These are phyloP conservation scores for Gossypium laxum DNA, from an alignment of 441 rosid species.

Conservation along the genomic window DNA sequence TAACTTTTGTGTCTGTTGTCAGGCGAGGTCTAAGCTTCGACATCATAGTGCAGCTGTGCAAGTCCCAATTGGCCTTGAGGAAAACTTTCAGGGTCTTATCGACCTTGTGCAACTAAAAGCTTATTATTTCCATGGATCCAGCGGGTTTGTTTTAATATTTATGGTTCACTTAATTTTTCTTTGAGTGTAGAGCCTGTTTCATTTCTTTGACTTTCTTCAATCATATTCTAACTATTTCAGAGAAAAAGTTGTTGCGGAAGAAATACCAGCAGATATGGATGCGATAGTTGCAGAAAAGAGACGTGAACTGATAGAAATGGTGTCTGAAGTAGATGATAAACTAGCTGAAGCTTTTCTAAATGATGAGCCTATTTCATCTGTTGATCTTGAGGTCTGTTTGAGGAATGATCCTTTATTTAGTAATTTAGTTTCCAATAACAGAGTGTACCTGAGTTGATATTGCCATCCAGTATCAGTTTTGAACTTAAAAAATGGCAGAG, in stretches of 20 bases:
- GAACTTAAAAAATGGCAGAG: background rate
- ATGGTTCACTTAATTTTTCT: slow-evolving; percentile 2
- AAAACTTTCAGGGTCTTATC: slow-evolving; percentile 70
- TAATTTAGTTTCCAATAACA: background rate
- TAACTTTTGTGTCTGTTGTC: slow-evolving; percentile 9
- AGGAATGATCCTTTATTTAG: background rate
- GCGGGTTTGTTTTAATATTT: slow-evolving; percentile 46
- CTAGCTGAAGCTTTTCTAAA: slow-evolving; percentile 80
- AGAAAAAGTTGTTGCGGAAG: slow-evolving; percentile 63
- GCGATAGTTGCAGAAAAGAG: slow-evolving; percentile 69
- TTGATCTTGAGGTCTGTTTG: slow-evolving; percentile 68
- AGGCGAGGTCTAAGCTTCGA: slow-evolving; percentile 89
- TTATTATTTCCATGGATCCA: slow-evolving; percentile 5
- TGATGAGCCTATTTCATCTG: slow-evolving; percentile 70
- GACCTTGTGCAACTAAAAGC: slow-evolving; percentile 45
- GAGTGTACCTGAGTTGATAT: background rate
- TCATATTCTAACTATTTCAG: slow-evolving; percentile 33
- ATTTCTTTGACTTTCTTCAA: background rate
- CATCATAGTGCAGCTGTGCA: slow-evolving; percentile 76
- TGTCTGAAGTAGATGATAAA: slow-evolving; percentile 90
- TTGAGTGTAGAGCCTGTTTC: slow-evolving; percentile 16
- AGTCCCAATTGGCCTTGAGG: slow-evolving; percentile 45
- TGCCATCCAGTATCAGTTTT: background rate
- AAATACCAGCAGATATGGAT: slow-evolving; percentile 71
- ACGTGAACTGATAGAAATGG: slow-evolving; percentile 67